These are phyloP conservation scores for Annona squamosa DNA, from an alignment of 164 flowering plant species.

Conservation along the genomic window DNA sequence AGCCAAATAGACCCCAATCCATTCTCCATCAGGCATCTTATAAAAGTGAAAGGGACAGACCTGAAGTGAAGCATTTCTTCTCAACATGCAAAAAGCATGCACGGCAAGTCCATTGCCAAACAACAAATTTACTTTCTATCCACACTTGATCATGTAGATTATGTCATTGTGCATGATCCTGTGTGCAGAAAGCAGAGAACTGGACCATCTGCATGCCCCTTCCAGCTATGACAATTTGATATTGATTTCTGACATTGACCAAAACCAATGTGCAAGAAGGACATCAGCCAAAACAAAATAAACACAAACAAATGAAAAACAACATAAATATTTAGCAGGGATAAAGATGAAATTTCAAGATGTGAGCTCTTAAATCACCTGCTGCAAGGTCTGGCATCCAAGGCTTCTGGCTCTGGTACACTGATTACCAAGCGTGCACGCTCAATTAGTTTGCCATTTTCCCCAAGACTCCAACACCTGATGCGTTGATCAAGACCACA, in stretches of 20 bases:
- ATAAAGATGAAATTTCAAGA: background rate
- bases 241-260: slow-evolving; percentile 42
- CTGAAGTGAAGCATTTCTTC: too few species aligned
- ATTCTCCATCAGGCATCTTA: too few species aligned
- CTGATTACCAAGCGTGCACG: slow-evolving; percentile 47
- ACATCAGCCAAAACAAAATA: background rate
- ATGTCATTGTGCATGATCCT: background rate
- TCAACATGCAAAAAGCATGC: too few species aligned
- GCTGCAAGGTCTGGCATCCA: slow-evolving; percentile 56
- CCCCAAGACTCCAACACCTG: slow-evolving; percentile 62
- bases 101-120: too few species aligned
- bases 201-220: slow-evolving; percentile 95
- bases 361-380: slow-evolving; percentile 36
- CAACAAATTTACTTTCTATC: too few species aligned
- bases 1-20: too few species aligned
- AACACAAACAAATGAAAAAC: background rate
- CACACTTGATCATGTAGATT: background rate
- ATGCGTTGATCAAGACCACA: slow-evolving; percentile 97
- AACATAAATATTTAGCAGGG: background rate
- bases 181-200: slow-evolving; percentile 28
- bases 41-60: too few species aligned
- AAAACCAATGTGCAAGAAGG: slow-evolving; percentile 5
- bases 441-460: slow-evolving; percentile 48
- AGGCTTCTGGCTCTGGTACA: slow-evolving; percentile 95
- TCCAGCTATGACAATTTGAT: slow-evolving; percentile 93